Evolutionary conservation across 768 basidiomycete genomes (phyloP).

Genomic region (Ephemerocybe angulata): DNA sequence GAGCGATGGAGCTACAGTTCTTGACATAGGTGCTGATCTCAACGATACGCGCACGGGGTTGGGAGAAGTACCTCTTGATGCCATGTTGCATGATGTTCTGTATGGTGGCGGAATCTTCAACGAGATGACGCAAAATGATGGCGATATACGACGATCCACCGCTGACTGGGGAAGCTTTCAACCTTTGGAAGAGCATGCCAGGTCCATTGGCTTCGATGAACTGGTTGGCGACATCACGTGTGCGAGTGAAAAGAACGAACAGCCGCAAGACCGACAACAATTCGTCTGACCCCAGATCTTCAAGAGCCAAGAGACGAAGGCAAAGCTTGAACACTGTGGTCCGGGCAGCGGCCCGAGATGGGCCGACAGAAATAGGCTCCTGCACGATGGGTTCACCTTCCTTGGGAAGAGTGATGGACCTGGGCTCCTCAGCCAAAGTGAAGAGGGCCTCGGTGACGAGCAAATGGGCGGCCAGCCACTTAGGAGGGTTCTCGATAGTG

Average conservation of each 20-base stretch:
- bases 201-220: slow-evolving; percentile 71
- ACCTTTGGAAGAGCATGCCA: slow-evolving; percentile 57
- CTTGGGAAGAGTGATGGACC: slow-evolving; percentile 59
- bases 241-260: slow-evolving; percentile 79
- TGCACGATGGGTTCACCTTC: slow-evolving; percentile 60
- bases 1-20: slow-evolving; percentile 70
- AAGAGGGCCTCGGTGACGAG: slow-evolving; percentile 84
- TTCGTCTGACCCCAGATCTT: slow-evolving; percentile 72
- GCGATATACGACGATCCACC: slow-evolving; percentile 81
- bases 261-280: slow-evolving; percentile 78
- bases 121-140: slow-evolving; percentile 86
- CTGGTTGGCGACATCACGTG: slow-evolving; percentile 56
- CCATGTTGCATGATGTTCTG: slow-evolving; percentile 77
- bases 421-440: slow-evolving; percentile 70
- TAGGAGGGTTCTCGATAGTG: slow-evolving; percentile 62
- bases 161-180: slow-evolving; percentile 56
- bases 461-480: slow-evolving; percentile 85
- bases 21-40: slow-evolving; percentile 75
- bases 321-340: slow-evolving; percentile 72
- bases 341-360: slow-evolving; percentile 58
- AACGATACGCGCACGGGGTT: slow-evolving; percentile 60
- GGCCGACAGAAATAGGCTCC: slow-evolving; percentile 54
- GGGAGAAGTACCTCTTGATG: slow-evolving; percentile 75
- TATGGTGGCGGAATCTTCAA: slow-evolving; percentile 71
- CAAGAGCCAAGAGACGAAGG: slow-evolving; percentile 61